Percentiles rank a stretch among this genome's conserved stretches.
phyloP scores from a whole-genome alignment of 768 basidiomycete genomes.

The Termitomyces sp. region DNA sequence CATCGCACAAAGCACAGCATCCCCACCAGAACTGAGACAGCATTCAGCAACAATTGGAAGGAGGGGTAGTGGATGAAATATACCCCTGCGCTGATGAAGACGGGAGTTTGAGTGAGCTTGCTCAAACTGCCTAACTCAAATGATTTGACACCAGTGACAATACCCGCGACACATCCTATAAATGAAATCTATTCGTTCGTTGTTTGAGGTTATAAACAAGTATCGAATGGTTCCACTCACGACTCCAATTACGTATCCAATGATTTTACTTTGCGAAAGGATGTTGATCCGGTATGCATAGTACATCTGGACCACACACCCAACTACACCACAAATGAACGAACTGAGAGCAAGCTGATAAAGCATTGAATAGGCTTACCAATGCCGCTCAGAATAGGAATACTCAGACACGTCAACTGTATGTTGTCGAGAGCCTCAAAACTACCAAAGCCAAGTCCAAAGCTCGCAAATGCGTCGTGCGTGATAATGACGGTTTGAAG shows the following conservation, averaged over 20 bases:
- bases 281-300: conserved; percentile 28
- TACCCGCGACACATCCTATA: conserved; percentile 13
- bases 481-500: conserved; percentile 21
- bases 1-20: conserved; percentile 21
- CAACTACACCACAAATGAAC: conserved; percentile 14
- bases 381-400: conserved; percentile 23
- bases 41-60: not conserved
- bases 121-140: conserved; percentile 16
- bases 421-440: conserved; percentile 18
- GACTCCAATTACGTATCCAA: conserved; percentile 13
- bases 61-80: not conserved
- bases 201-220: not conserved
- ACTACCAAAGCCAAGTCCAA: conserved; percentile 22
- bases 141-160: conserved; percentile 17
- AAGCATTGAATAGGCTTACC: conserved; percentile 11
- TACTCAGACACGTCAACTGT: conserved; percentile 19
- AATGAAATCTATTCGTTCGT: conserved; percentile 10
- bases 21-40: conserved; percentile 17
- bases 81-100: conserved; percentile 16
- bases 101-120: conserved; percentile 11
- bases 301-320: conserved; percentile 23
- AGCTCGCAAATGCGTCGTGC: conserved; percentile 21
- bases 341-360: not conserved
- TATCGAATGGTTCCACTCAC: conserved; percentile 3
- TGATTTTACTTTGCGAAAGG: conserved; percentile 17